Percentiles rank a stretch among this genome's conserved stretches.
phyloP scores from a whole-genome alignment of 352 stramenopile genomes.

The Pythium phragmitis region DNA sequence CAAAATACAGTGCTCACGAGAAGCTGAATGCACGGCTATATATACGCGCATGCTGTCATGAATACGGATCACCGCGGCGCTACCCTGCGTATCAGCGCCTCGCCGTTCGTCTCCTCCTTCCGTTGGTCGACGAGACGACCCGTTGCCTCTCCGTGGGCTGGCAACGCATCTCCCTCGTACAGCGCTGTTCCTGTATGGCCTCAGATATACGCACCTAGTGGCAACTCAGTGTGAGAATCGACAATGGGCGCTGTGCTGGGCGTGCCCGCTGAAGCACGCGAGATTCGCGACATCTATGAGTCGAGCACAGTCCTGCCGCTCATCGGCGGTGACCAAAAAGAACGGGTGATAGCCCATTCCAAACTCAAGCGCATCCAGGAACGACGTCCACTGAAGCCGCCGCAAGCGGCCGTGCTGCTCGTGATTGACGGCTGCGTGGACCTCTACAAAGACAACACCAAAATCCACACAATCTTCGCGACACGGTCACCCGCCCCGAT shows the following conservation, averaged over 20 bases:
- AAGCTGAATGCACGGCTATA: not conserved
- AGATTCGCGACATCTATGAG: slow-evolving; percentile 54
- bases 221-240: not conserved
- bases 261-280: slow-evolving; percentile 34
- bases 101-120: not conserved
- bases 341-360: slow-evolving; percentile 48
- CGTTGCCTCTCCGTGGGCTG: not conserved
- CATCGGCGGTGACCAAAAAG: slow-evolving; percentile 47
- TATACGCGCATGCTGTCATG: not conserved
- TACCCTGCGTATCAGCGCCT: not conserved
- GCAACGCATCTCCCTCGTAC: not conserved
- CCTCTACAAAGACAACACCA: slow-evolving; percentile 45
- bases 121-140: not conserved
- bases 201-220: not conserved
- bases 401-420: slow-evolving; percentile 42
- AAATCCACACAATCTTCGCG: slow-evolving; percentile 39
- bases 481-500: slow-evolving; percentile 27
- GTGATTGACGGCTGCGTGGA: slow-evolving; percentile 54
- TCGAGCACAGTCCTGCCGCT: slow-evolving; percentile 61
- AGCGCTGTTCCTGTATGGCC: slow-evolving; percentile 9
- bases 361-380: slow-evolving; percentile 47
- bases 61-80: not conserved
- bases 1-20: not conserved
- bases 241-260: slow-evolving; percentile 59
- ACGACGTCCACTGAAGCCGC: slow-evolving; percentile 29